Conservation (phyloP, 768 basidiomycete genomes). For the Cyclocybe aegerita region DNA sequence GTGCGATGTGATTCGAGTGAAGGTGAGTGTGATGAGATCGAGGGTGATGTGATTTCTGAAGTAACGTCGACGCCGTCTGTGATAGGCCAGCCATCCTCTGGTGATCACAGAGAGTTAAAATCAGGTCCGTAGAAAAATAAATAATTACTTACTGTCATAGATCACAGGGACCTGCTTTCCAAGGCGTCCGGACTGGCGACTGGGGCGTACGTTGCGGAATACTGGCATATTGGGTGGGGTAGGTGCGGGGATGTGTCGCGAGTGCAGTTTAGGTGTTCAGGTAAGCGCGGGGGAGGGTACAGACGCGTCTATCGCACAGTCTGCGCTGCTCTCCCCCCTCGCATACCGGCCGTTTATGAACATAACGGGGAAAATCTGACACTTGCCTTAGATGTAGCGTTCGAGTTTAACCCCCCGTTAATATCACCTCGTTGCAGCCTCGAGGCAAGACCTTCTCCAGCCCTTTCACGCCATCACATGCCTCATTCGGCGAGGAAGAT, state of each 20-base stretch:
- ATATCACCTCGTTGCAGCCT: slow-evolving; percentile 30
- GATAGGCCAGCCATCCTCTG: slow-evolving; percentile 22
- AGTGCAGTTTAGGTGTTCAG: not conserved
- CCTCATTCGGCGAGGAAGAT: too few relatives aligned
- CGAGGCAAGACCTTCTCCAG: slow-evolving; percentile 10
- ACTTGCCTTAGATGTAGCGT: slow-evolving; percentile 23
- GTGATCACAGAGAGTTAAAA: not conserved
- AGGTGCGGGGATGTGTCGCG: not conserved
- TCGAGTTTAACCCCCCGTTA: slow-evolving; percentile 22
- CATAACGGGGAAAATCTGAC: not conserved
- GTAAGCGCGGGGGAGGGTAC: too few relatives aligned
- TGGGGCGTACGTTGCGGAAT: slow-evolving; percentile 23
- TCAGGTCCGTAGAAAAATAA: not conserved
- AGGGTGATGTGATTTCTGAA: not conserved
- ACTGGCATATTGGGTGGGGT: slow-evolving; percentile 22
- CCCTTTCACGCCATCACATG: too few relatives aligned
- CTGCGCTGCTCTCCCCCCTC: too few relatives aligned
- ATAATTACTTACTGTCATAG: slow-evolving; percentile 23
- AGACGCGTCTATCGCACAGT: too few relatives aligned
- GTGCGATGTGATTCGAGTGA: not conserved
- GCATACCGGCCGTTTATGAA: not conserved
- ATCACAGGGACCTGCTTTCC: slow-evolving; percentile 17
- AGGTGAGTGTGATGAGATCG: not conserved
- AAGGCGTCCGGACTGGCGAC: slow-evolving; percentile 23
- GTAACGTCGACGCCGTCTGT: not conserved